Evolutionary conservation across 1,284 basidiomycete species (phyloP).

Genomic region (Sparassis latifolia): DNA sequence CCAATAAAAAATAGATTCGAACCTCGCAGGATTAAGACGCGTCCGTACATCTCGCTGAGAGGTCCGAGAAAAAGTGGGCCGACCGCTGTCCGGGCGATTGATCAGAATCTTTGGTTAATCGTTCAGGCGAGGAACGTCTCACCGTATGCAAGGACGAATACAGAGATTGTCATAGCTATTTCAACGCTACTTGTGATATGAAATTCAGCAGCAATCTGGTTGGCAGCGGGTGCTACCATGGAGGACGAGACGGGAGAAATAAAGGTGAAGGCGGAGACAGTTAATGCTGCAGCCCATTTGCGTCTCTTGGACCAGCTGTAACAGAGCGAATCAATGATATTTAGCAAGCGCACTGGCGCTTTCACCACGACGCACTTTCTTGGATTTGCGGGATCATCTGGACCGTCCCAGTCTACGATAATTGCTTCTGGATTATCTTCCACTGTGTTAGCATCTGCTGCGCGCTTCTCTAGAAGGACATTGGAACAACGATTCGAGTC

Average conservation of each 20-base stretch:
- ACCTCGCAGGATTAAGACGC: conserved; percentile 32
- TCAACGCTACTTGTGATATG: conserved; percentile 42
- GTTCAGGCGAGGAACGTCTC: background rate
- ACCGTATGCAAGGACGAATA: conserved; percentile 65
- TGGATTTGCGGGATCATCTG: conserved; percentile 52
- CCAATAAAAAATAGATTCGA: conserved; percentile 52
- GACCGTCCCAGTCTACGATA: conserved; percentile 54
- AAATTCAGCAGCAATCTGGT: conserved; percentile 45
- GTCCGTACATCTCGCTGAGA: conserved; percentile 42
- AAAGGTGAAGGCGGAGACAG: conserved; percentile 55
- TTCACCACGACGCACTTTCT: conserved; percentile 37
- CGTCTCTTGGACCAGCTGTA: conserved; percentile 43
- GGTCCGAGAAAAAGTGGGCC: conserved; percentile 50
- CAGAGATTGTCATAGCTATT: conserved; percentile 50
- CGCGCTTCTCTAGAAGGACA: too few species aligned
- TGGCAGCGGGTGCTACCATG: conserved; percentile 59
- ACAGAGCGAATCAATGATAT: background rate
- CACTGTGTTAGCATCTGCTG: too few species aligned
- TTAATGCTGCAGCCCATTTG: conserved; percentile 53
- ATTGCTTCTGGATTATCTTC: background rate
- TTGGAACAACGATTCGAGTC: too few species aligned
- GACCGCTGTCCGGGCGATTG: conserved; percentile 24
- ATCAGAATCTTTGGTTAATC: background rate
- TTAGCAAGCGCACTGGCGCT: background rate
- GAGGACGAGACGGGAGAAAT: conserved; percentile 56